Percentiles rank a stretch among this genome's conserved stretches.
These are phyloP conservation scores for Lipomyces yamadae DNA, from an alignment of 805 yeast genomes.

Conservation along the genomic window DNA sequence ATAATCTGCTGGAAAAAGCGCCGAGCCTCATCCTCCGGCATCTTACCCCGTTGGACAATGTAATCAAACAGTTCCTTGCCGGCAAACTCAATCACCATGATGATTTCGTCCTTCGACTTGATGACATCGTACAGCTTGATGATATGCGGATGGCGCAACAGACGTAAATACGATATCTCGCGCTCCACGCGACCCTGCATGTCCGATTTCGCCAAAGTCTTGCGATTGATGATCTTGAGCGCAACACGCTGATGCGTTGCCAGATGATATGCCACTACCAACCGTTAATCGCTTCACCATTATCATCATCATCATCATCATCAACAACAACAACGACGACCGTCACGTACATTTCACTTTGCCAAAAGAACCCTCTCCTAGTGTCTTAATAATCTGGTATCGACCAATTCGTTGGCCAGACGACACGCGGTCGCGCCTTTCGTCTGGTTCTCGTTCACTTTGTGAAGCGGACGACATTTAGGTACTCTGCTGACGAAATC, in stretches of 20 bases:
- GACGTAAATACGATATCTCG: constrained; percentile 85
- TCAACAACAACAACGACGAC: not conserved
- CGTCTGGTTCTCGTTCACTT: not conserved
- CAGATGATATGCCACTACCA: constrained; percentile 58
- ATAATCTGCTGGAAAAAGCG: constrained; percentile 95
- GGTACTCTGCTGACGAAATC: not conserved
- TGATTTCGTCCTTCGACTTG: constrained; percentile 91
- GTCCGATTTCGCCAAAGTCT: constrained; percentile 89
- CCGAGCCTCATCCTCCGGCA: constrained; percentile 90
- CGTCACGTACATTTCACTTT: constrained; percentile 84
- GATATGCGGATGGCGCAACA: constrained; percentile 93
- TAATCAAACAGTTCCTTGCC: constrained; percentile 96
- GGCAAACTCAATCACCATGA: constrained; percentile 96
- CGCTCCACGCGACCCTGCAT: constrained; percentile 97
- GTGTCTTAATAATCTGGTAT: constrained; percentile 87
- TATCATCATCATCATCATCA: too few relatives aligned
- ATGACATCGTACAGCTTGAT: constrained; percentile 94
- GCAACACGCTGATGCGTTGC: constrained; percentile 94
- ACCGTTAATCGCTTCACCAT: not conserved
- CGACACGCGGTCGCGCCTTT: not conserved
- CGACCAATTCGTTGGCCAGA: constrained; percentile 68
- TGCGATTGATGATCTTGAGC: constrained; percentile 86
- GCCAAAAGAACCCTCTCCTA: constrained; percentile 97
- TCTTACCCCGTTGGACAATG: constrained; percentile 86
- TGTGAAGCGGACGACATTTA: not conserved